phyloP scores from a whole-genome alignment of 192 early-diverging fungal genomes.

The Coemansia sp. region DNA sequence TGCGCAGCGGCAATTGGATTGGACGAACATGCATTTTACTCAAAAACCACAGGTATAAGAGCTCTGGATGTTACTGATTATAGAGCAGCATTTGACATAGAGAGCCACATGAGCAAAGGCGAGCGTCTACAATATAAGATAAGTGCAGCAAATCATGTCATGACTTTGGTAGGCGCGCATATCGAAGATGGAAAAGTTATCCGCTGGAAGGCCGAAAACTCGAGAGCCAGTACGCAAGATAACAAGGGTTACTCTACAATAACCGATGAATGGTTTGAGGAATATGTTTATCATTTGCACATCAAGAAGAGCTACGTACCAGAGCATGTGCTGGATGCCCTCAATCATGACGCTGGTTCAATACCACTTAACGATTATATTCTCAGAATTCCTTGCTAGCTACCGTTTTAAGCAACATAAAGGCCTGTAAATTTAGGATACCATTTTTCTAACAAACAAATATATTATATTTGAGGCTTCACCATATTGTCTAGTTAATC shows the following conservation, averaged over 20 bases:
- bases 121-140: conserved; percentile 70
- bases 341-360: conserved; percentile 56
- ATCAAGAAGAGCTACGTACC: conserved; percentile 65
- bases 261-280: conserved; percentile 73
- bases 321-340: conserved; percentile 58
- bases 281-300: conserved; percentile 79
- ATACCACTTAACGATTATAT: too few relatives aligned
- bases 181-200: conserved; percentile 60
- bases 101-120: conserved; percentile 61
- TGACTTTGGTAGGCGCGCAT: conserved; percentile 76
- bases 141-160: conserved; percentile 72
- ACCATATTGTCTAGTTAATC: too few relatives aligned
- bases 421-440: too few relatives aligned
- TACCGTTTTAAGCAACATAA: too few relatives aligned
- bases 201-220: conserved; percentile 76
- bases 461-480: too few relatives aligned
- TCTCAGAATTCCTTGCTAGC: too few relatives aligned
- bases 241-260: conserved; percentile 77
- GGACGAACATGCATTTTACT: conserved; percentile 66
- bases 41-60: conserved; percentile 58
- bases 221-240: conserved; percentile 62
- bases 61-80: conserved; percentile 66
- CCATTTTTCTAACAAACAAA: too few relatives aligned
- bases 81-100: conserved; percentile 63
- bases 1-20: conserved; percentile 76